Evolutionary conservation across 1,284 basidiomycete species (phyloP), one percentile per base, ranked within the genome.

Genomic region (Trametes polyzona): DNA sequence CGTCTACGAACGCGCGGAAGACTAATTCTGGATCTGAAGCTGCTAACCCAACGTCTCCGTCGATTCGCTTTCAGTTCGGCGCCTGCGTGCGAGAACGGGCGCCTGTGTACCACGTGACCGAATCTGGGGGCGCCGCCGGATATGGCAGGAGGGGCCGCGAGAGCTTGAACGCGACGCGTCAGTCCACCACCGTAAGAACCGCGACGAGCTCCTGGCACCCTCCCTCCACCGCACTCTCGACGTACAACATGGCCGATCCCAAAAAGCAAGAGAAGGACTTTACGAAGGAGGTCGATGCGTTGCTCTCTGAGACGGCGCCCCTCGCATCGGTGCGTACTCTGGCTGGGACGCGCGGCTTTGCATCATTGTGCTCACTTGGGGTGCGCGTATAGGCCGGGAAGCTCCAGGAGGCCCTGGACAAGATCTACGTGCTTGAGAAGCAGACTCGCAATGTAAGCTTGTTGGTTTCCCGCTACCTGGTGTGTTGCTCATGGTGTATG

Each of bases 381-480:
- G 21, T 50, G 26, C 55, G 27, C 55, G 64, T 54, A 47, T 63
- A 92, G 89, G 74, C 84, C 54, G 93, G 92, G 40, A 88, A 89
- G 73, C 80, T 96, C 40, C 83, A 90, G 68, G 89, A 93, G 39
- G 94, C 91, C 12, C 77, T 98, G 17, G 97, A 99, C 74, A 94
- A 93, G 76, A 84, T 99, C 52, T 83, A 95, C 55, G 77, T 79
- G 3, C 79, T 99, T 1, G 97, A 99, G 77, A 99, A 99, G 76
- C 95, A 97, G 74, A 90, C 96, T 4, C 85, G 97, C 74, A 98
- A 98, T 79, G 96, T 95, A 62, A 52, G 87, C 72, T 9, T 35
- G 1, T 4, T 11, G 12, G 24, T 6, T 4, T 6, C 8, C 53
- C 27, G 32, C 39, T 17, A 29, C 4, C 27, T 44, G 5, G 9